These are phyloP conservation scores for Evernia prunastri DNA, from an alignment of 495 filamentous ascomycete genomes.

Conservation along the genomic window DNA sequence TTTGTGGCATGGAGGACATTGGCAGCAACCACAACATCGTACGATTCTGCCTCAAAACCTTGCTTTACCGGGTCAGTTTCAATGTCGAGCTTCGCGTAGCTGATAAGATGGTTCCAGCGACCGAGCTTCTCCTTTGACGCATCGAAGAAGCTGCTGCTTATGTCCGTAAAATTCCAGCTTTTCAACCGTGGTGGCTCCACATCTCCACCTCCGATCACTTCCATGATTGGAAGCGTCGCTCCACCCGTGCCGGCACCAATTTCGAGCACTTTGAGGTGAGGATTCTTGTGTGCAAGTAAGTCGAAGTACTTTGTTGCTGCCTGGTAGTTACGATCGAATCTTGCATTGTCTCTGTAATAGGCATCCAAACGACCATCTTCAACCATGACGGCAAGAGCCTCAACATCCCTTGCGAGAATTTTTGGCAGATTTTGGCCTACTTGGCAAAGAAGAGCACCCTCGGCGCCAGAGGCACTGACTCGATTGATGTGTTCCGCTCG, in stretches of 20 bases:
- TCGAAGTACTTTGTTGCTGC: conserved; percentile 21
- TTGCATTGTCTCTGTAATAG: conserved; percentile 3
- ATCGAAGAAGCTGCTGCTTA: conserved; percentile 38
- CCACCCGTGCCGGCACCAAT: conserved; percentile 21
- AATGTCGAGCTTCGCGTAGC: conserved; percentile 17
- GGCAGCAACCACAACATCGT: conserved; percentile 30
- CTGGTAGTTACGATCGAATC: conserved; percentile 5
- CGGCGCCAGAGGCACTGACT: neutral
- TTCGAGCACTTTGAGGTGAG: conserved; percentile 31
- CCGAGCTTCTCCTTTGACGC: conserved; percentile 26
- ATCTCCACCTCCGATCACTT: conserved; percentile 28
- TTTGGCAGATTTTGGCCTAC: conserved; percentile 4
- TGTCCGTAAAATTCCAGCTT: conserved; percentile 35
- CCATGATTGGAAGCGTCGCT: conserved; percentile 36
- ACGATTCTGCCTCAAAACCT: conserved; percentile 32
- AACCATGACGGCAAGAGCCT: conserved; percentile 5
- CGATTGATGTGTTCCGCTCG: neutral
- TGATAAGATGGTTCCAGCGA: conserved; percentile 7
- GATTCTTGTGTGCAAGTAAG: conserved; percentile 30
- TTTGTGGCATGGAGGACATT: conserved; percentile 29
- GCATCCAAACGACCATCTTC: conserved; percentile 11
- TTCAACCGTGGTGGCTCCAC: neutral
- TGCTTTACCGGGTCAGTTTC: conserved; percentile 35
- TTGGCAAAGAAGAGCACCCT: conserved; percentile 6
- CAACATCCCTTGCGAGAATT: neutral